Conservation (phyloP, 176 grass and related monocot species). For the Phragmites australis region DNA sequence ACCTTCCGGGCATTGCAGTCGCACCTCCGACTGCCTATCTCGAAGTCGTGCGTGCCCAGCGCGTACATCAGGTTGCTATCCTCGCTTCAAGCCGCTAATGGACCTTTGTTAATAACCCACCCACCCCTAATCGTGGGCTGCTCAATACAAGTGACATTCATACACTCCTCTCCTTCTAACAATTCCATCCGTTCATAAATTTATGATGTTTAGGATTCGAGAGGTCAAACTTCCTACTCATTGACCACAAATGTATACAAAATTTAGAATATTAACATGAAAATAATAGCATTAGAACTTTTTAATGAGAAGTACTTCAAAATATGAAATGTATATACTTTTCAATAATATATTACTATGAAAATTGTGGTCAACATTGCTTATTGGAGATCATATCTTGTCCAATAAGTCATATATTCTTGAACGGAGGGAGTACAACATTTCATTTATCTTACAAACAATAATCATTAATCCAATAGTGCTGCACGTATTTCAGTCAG, state of each 20-base stretch:
- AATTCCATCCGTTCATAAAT: neutral
- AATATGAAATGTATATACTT: neutral
- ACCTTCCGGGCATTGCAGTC: too few species aligned
- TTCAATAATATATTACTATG: neutral
- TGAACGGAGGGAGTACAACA: neutral
- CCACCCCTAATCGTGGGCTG: too few species aligned
- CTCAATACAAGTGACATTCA: too few species aligned
- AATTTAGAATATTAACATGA: neutral
- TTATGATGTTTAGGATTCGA: neutral
- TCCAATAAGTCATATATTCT: neutral
- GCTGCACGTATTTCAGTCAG: neutral
- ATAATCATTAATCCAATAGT: neutral
- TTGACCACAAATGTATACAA: too few species aligned
- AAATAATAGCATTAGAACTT: neutral
- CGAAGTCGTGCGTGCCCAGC: too few species aligned
- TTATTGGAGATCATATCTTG: neutral
- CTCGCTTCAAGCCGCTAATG: too few species aligned
- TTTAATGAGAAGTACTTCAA: neutral
- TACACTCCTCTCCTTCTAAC: too few species aligned
- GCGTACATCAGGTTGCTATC: too few species aligned
- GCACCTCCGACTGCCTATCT: too few species aligned
- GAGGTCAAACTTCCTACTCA: neutral
- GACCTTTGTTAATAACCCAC: too few species aligned
- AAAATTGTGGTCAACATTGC: neutral
- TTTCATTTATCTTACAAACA: conserved; percentile 15